Conservation (phyloP, 345 rosid species). For the Nasturtium officinale region DNA sequence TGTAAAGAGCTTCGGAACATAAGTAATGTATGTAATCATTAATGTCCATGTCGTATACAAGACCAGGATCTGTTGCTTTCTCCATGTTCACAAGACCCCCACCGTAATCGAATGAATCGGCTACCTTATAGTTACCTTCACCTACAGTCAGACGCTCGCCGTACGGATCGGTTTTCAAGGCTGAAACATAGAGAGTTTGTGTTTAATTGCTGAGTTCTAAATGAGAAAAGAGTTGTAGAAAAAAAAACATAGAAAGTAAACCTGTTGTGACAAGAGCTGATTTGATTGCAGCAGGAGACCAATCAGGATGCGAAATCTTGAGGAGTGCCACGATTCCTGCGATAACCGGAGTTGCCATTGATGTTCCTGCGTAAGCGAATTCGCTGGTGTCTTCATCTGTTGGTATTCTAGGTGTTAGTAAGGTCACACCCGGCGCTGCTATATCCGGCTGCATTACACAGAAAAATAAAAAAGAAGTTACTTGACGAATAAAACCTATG, state of each 20-base stretch:
- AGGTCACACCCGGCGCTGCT: conserved; percentile 25
- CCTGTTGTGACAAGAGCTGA: conserved; percentile 62
- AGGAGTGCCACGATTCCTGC: conserved; percentile 51
- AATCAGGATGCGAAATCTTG: conserved; percentile 47
- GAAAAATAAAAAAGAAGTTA: not conserved
- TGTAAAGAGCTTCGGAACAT: conserved; percentile 51
- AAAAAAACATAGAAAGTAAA: conserved; percentile 17
- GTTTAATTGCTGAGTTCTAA: not conserved
- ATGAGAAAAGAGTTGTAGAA: not conserved
- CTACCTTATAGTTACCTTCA: conserved; percentile 50
- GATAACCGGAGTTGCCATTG: conserved; percentile 64
- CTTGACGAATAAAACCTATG: not conserved
- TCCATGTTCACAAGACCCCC: conserved; percentile 60
- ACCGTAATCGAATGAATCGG: conserved; percentile 66
- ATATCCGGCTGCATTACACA: conserved; percentile 33
- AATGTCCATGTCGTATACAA: conserved; percentile 56
- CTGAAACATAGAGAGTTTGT: conserved; percentile 7
- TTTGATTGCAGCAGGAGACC: conserved; percentile 68
- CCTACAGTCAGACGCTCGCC: conserved; percentile 50
- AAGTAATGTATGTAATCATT: conserved; percentile 55
- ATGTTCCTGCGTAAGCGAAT: conserved; percentile 52
- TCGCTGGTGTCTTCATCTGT: conserved; percentile 21
- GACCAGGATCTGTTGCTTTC: conserved; percentile 60
- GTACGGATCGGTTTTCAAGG: conserved; percentile 41
- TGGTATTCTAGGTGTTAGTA: conserved; percentile 28